Evolutionary conservation across 257 asterid genomes (phyloP), one percentile per base, ranked within the genome.

Genomic region (Vinca minor): DNA sequence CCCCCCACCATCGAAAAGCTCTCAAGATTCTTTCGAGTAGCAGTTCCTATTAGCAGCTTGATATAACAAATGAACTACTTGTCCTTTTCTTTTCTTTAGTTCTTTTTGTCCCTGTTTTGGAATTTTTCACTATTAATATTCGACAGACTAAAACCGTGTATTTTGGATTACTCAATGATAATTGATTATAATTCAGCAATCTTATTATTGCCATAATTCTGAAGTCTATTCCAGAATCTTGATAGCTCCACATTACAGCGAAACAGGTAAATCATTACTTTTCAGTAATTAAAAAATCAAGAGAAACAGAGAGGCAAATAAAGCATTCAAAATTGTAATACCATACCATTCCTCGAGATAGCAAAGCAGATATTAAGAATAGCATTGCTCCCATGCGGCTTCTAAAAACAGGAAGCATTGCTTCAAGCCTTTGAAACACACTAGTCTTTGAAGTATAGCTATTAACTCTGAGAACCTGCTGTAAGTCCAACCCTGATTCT

Each of bases 301-400:
- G 59, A 21, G 49, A 61, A 42, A 46, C 17, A 44, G 20, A 13
- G 36, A 61, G 34, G 53, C 32, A 32, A 23, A 32, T 23, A 54
- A 56, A 17, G 14, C 62, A 31, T 17, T 56, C 38, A 12, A 34
- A 31, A 56, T 18, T 56, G 42, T 2, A 63, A 48, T 18, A 69
- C 56, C 83, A 60, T 85, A 89, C 98, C 88, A 89, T 74, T 82
- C 97, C 97, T 46, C 96, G 91, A 71, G 97, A 93, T 50, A 93
- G 76, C 76, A 93, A 77, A 59, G 99, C 92, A 18, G 99, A 87
- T 78, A 93, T 85, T 17, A 93, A 71, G 69, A 89, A 93, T n/a
- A 93, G 83, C 84, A 93, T 67, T 42, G 99, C 96, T 73, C 99
- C 99, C 89, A 89, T 68, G 72, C 99, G 99, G 71, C 97, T 85